These are phyloP conservation scores for Penicillium psychrosexuale DNA, from an alignment of 2,329 filamentous ascomycete species.

Conservation along the genomic window DNA sequence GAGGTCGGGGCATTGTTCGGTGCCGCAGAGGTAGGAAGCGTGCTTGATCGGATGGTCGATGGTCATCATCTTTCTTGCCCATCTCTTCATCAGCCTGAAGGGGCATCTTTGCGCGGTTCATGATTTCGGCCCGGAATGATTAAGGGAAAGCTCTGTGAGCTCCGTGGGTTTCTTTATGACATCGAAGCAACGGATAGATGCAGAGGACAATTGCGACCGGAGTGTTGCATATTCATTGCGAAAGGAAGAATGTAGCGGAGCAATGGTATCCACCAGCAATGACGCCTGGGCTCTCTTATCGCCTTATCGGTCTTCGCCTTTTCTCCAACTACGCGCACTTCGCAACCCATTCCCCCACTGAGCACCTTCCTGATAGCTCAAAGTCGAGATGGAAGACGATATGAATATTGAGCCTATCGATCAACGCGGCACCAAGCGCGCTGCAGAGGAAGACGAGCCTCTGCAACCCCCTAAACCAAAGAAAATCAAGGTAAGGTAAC, in stretches of 20 bases:
- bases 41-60: conserved; percentile 39
- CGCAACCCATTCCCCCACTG: not conserved
- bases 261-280: conserved; percentile 4
- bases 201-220: not conserved
- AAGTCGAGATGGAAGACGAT: conserved; percentile 32
- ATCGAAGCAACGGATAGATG: not conserved
- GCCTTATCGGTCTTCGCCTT: conserved; percentile 23
- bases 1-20: conserved; percentile 39
- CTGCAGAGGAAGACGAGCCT: conserved; percentile 45
- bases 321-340: conserved; percentile 11
- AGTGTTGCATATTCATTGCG: not conserved
- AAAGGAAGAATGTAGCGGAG: not conserved
- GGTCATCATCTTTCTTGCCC: conserved; percentile 64
- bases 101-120: conserved; percentile 42
- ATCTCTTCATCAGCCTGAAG: conserved; percentile 59
- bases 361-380: not conserved
- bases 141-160: conserved; percentile 21
- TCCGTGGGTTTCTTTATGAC: not conserved
- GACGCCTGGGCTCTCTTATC: conserved; percentile 14
- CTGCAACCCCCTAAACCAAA: conserved; percentile 41
- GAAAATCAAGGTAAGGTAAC: conserved; percentile 43
- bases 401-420: conserved; percentile 46
- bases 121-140: conserved; percentile 23
- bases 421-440: conserved; percentile 48
- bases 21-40: conserved; percentile 33